Conservation (phyloP, 2,329 filamentous ascomycete genomes). For the Aspergillus calidoustus region DNA sequence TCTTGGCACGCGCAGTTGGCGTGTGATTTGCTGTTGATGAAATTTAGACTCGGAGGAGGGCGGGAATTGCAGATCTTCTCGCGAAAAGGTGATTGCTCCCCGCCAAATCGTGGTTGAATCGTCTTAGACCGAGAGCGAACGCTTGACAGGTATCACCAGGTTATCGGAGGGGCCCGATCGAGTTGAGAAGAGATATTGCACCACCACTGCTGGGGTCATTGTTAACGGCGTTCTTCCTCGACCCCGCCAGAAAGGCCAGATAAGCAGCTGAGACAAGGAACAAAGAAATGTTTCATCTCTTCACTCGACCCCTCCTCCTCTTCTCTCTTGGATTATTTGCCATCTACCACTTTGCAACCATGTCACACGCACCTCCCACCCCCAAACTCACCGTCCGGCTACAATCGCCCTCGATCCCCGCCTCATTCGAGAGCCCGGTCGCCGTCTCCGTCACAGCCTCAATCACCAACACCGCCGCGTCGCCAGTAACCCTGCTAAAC, state of each 20-base stretch:
- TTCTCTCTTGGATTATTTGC: not conserved
- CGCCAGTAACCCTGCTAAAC: constrained; percentile 39
- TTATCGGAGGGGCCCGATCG: not conserved
- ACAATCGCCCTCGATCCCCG: constrained; percentile 20
- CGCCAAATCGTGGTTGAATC: not conserved
- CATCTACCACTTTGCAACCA: constrained; percentile 9
- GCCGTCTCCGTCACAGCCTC: constrained; percentile 32
- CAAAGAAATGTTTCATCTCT: not conserved
- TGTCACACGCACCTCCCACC: not conserved
- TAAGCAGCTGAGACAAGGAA: not conserved
- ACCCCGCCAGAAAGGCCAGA: not conserved
- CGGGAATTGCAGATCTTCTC: constrained; percentile 10
- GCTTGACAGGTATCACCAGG: not conserved
- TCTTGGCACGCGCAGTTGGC: constrained; percentile 1
- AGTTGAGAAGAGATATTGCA: not conserved
- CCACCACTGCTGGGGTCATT: too few relatives aligned
- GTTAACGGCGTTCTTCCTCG: not conserved
- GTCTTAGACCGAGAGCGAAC: not conserved
- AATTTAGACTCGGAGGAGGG: not conserved
- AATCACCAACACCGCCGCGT: constrained; percentile 33
- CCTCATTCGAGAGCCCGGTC: constrained; percentile 20
- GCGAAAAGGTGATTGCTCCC: not conserved
- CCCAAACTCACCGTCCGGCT: constrained; percentile 27
- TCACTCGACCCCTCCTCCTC: not conserved
- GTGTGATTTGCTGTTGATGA: constrained; percentile 2